A percentile compares a stretch with the other conserved stretches of the same genome.
Evolutionary conservation across 495 filamentous ascomycete genomes (phyloP).

Genomic region (Tuber umbilicatum): DNA sequence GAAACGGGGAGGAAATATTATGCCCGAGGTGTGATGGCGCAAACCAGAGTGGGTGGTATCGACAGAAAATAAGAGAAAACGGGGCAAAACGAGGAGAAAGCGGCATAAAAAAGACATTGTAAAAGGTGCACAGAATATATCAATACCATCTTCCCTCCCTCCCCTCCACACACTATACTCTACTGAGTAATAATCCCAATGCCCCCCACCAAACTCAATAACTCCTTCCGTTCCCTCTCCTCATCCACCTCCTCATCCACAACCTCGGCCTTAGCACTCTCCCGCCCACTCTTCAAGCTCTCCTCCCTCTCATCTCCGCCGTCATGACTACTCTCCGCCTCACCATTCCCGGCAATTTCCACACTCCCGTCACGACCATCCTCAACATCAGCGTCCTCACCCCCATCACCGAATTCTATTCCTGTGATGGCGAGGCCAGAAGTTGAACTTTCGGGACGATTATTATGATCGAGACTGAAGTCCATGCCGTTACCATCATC

Average conservation of each 20-base stretch:
- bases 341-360: constrained; percentile 11
- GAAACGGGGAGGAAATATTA: background rate
- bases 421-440: constrained; percentile 34
- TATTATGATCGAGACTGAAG: background rate
- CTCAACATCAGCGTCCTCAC: constrained; percentile 34
- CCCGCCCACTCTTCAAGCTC: background rate
- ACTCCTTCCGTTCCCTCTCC: constrained; percentile 5
- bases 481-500: constrained; percentile 17
- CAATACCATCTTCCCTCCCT: constrained; percentile 1
- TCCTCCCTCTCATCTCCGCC: constrained; percentile 4
- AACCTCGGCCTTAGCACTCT: background rate
- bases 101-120: constrained; percentile 1
- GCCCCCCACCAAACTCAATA: constrained; percentile 7
- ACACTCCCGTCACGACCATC: constrained; percentile 23
- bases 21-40: background rate
- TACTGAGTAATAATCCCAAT: constrained; percentile 25
- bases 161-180: constrained; percentile 4
- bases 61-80: background rate
- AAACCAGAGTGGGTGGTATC: background rate
- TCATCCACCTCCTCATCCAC: background rate
- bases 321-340: constrained; percentile 8
- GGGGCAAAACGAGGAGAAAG: background rate
- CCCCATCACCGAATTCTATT: constrained; percentile 29
- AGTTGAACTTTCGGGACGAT: constrained; percentile 12
- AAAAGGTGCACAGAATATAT: constrained; percentile 4